Evolutionary conservation across 805 yeast genomes (phyloP), one percentile per base, ranked within the genome.

Genomic region (Saturnispora kantuleensis): DNA sequence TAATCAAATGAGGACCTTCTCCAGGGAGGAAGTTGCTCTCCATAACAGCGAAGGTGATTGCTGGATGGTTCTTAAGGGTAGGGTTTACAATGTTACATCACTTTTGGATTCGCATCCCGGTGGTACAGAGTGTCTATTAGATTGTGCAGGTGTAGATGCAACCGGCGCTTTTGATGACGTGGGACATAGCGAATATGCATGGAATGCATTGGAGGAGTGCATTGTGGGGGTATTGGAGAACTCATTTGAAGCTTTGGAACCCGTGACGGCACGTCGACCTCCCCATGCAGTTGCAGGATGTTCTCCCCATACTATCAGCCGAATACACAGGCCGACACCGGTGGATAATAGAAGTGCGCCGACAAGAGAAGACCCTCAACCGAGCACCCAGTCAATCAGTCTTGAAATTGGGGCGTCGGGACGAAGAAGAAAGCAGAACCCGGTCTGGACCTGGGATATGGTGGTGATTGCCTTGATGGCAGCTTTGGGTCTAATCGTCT

Each of bases 61-160:
- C 39, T 83, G 87, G 87, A 77, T 83, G 78, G 72, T 81, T 36
- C 66, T 83, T 39, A 76, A 77, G 54, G 81, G 80, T 48, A 77
- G 78, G 54, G 84, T 83, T 18, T 84, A 81, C 61, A 73, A 84
- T 57, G 69, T 77, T 32, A 72, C 85, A 15, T 50, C 58, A 35
- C 71, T 83, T 49, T 58, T 77, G 12, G 73, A 66, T 38, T 70
- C 69, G 44, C 93, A 83, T 63, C 90, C 93, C 21, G 95, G 95
- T 59, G 95, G 95, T 46, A 82, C 80, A 45, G 95, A 85, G 59
- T 84, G 85, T 30, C 69, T 86, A 46, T 64, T 76, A 41, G 95
- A 85, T 54, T 73, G 78, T 58, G 95, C 84, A 30, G 96, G 95
- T 37, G 72, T 73, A 48, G 95, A 87, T 60, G 89, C 88, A 44